Base-by-base conservation (phyloP, 192 early-diverging fungal genomes). In the Podila clonocystis region DNA sequence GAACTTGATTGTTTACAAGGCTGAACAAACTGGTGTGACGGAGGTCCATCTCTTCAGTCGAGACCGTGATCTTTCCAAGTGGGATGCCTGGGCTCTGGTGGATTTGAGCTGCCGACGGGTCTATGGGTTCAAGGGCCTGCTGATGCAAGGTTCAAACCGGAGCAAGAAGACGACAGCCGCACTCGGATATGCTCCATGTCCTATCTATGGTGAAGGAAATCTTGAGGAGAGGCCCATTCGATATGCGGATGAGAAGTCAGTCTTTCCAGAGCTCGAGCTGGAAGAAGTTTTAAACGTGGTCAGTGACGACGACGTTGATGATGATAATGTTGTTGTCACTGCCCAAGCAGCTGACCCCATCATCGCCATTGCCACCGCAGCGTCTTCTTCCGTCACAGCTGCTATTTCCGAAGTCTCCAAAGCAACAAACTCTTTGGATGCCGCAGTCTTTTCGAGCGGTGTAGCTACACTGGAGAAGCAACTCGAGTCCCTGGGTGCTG, bases 41-140 rank as follows among this genome's bases (percentile, higher is more conserved):
- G 70, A 84, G 45, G 38, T 84, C 12, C 75, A 85, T 59, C 38
- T 84, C 55, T 57, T 50, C 3, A 26, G 62, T 26, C 67, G 65
- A 38, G 15, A 52, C 36, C 58, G 30, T 15, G 48, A 6, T 66
- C 29, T 5, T 50, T n/a, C 62, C 30, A n/a, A n/a, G 26, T 76
- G 63, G 83, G 72, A 58, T 13, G 72, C 72, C n/a, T 85, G 85
- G 85, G 85, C 83, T 2, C 65, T 85, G 49, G 67, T 85, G 48
- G 85, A 85, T 62, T 30, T 67, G 5, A 58, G 22, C 60, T 85
- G 85, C 67, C 41, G 70, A 61, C 52, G 82, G 33, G 83, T 85
- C 17, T 84, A 84, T 75, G 85, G 70, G 9, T 67, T 85, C 50
- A 84, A 84, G 59, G 62, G 84, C 15, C 31, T 82, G 28, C 30